Evolutionary conservation across 164 flowering plant genomes (phyloP), one percentile per base, ranked within the genome.

Genomic region (Akebia trifoliata): DNA sequence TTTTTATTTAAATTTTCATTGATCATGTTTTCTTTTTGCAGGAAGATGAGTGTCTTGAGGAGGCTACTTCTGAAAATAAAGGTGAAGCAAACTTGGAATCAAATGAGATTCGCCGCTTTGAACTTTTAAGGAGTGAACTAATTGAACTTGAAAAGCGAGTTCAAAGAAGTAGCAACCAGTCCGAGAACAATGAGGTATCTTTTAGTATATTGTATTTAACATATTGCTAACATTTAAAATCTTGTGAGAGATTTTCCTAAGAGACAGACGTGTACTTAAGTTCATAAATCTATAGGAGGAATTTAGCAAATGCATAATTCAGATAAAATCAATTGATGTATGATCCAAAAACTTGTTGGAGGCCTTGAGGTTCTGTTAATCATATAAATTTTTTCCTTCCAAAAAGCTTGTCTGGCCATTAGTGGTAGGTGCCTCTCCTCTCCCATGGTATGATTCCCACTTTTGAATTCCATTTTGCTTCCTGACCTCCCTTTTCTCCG

Each of bases 121-220:
- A 90, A 69, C 68, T 77, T 39, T 51, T 93, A 48, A 83, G 90
- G 67, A 74, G 64, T 69, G 97, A 93, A 61, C 76, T 93, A 4
- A 79, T 87, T 29, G 92, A 90, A 69, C 91, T 93, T 61, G 99
- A 93, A 64, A 80, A 78, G 62, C 74, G 99, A 60, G 97, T 93
- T 58, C 92, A 90, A 58, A 83, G 72, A 71, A 86, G 93, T 72
- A 69, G 93, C 18, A 69, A 71, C 59, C 77, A 52, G 59, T 65
- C 76, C 54, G 84, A 76, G 53, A 58, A 61, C 69, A 88, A 78
- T 35, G 87, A 86, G 97, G 98, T 92, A 73, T 22, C 21, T 32
- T 46, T 30, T 14, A 18, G 2, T 37, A 56, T 38, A 18, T 39
- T 48, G 38, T 32, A 35, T 29, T 56, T 46, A 7, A n/a, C 18